phyloP scores from a whole-genome alignment of 2,329 filamentous ascomycete genomes.

The Tolypocladium tundrense region DNA sequence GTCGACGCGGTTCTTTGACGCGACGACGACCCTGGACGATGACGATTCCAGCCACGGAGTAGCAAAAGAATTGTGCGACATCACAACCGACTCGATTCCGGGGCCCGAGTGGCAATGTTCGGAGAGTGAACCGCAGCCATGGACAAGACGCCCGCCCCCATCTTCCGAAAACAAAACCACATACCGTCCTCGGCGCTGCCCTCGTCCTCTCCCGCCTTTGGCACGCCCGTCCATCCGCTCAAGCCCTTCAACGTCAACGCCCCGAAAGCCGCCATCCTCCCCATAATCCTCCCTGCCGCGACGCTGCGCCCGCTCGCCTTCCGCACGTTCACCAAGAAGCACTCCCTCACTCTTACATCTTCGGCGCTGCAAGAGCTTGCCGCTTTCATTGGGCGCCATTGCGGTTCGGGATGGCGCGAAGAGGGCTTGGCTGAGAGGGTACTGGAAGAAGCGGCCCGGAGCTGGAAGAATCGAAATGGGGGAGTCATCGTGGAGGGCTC shows the following conservation, averaged over 20 bases:
- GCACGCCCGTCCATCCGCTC: slow-evolving; percentile 73
- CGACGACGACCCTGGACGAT: background rate
- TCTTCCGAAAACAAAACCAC: slow-evolving; percentile 26
- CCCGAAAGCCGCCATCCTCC: slow-evolving; percentile 59
- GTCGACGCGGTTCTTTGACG: slow-evolving; percentile 21
- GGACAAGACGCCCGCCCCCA: slow-evolving; percentile 27
- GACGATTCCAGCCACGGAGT: background rate
- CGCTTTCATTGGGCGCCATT: slow-evolving; percentile 83
- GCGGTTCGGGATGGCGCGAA: slow-evolving; percentile 92
- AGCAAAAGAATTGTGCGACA: background rate
- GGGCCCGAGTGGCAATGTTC: background rate
- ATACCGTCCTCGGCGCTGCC: slow-evolving; percentile 52
- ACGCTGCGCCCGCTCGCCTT: slow-evolving; percentile 87
- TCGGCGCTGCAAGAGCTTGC: slow-evolving; percentile 77
- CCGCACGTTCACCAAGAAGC: slow-evolving; percentile 93
- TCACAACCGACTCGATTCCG: background rate
- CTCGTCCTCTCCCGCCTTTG: slow-evolving; percentile 85
- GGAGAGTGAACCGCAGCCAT: slow-evolving; percentile 12
- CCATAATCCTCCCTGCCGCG: slow-evolving; percentile 79
- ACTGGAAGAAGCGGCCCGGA: slow-evolving; percentile 79
- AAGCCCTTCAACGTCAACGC: slow-evolving; percentile 47
- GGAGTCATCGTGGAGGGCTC: slow-evolving; percentile 85
- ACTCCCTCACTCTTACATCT: slow-evolving; percentile 85
- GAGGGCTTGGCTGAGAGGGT: slow-evolving; percentile 88
- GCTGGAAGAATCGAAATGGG: slow-evolving; percentile 84